Conservation (phyloP, 148 eudicot genomes). For the Fagopyrum esculentum region DNA sequence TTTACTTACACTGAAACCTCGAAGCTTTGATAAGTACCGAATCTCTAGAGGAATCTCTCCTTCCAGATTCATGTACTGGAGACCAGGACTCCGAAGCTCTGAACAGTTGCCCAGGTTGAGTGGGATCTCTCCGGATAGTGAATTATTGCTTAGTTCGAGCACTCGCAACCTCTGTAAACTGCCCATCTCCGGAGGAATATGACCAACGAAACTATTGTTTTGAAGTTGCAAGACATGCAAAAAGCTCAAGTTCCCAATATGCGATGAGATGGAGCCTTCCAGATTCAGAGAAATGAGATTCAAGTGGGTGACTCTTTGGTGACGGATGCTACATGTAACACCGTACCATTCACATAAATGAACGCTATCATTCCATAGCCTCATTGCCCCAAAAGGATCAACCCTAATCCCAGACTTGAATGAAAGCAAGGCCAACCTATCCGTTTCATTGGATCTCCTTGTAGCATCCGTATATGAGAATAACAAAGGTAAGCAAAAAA, state of each 20-base stretch:
- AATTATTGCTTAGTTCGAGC: background rate
- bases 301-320: too few relatives aligned
- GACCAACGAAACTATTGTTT: conserved; percentile 16
- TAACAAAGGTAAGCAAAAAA: too few relatives aligned
- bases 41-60: conserved; percentile 15
- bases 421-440: conserved; percentile 13
- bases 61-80: conserved; percentile 9
- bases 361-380: conserved; percentile 18
- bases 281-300: too few relatives aligned
- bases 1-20: background rate
- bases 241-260: too few relatives aligned
- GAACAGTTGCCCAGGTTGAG: conserved; percentile 1
- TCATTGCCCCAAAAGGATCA: conserved; percentile 15
- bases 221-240: conserved; percentile 2
- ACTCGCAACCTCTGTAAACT: background rate
- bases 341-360: too few relatives aligned
- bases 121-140: conserved; percentile 15
- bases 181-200: conserved; percentile 18
- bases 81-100: background rate
- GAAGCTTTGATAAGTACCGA: conserved; percentile 6
- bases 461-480: too few relatives aligned
- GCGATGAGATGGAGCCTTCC: too few relatives aligned
- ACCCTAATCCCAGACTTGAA: conserved; percentile 11
- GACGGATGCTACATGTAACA: too few relatives aligned
- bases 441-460: too few relatives aligned